phyloP scores from a whole-genome alignment of 2,329 filamentous ascomycete genomes.

The Cercospora nicotianae region DNA sequence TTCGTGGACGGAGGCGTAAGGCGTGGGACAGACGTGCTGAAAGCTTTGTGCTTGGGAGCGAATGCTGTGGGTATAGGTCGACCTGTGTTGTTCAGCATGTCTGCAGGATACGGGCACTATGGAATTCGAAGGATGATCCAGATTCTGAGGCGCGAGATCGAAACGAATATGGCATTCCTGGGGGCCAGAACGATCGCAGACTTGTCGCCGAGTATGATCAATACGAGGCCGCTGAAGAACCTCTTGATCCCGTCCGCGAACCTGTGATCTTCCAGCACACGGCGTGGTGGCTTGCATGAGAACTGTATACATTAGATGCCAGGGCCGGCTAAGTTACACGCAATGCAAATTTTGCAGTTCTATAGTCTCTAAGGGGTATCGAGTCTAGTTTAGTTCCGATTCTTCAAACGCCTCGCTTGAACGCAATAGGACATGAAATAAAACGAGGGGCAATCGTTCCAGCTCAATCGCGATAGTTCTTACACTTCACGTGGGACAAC shows the following conservation, averaged over 20 bases:
- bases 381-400: neutral
- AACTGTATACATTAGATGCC: neutral
- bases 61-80: conserved; percentile 62
- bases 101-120: conserved; percentile 59
- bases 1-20: conserved; percentile 65
- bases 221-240: conserved; percentile 39
- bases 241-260: conserved; percentile 48
- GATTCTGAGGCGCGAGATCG: conserved; percentile 57
- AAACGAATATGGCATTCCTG: conserved; percentile 65
- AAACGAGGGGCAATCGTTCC: neutral
- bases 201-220: conserved; percentile 59
- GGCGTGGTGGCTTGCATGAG: neutral
- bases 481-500: conserved; percentile 45
- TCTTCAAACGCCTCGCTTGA: conserved; percentile 21
- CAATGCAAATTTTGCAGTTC: neutral
- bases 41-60: conserved; percentile 64
- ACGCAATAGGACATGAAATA: conserved; percentile 11
- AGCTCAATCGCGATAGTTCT: conserved; percentile 34
- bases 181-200: conserved; percentile 60
- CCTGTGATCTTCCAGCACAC: neutral
- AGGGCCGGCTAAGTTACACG: neutral
- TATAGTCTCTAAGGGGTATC: conserved; percentile 13
- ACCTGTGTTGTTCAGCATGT: conserved; percentile 55
- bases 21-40: conserved; percentile 67
- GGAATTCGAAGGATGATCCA: conserved; percentile 50